These are phyloP conservation scores for Glycine tomentella DNA, from an alignment of 306 rosid species.

Conservation along the genomic window DNA sequence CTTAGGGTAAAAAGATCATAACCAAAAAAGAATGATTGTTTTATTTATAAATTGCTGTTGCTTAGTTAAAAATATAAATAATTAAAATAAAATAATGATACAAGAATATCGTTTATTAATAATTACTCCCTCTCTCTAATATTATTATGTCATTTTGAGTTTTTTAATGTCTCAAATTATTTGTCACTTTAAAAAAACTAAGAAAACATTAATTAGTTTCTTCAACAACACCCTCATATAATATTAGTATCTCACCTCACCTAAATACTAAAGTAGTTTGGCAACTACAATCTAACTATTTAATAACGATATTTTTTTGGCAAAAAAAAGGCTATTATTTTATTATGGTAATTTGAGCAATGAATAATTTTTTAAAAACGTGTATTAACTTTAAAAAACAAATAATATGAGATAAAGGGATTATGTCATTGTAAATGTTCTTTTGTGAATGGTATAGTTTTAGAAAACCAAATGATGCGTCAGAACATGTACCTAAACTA, in stretches of 20 bases:
- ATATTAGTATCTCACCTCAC: neutral
- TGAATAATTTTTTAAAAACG: neutral
- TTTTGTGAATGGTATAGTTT: neutral
- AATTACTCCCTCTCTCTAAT: neutral
- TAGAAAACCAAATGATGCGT: conserved; percentile 13
- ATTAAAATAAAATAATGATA: neutral
- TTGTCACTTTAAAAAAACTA: neutral
- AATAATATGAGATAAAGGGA: neutral
- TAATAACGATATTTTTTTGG: neutral
- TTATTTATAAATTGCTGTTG: conserved; percentile 10
- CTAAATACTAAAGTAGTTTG: neutral
- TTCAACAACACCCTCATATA: no score
- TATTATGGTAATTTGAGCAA: neutral
- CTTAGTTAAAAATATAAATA: conserved; percentile 1
- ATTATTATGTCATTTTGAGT: neutral
- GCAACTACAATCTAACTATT: neutral
- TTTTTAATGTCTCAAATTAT: neutral
- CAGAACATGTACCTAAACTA: neutral
- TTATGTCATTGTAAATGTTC: neutral
- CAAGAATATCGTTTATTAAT: neutral
- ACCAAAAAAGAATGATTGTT: neutral
- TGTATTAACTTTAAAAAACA: neutral
- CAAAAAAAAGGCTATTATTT: neutral
- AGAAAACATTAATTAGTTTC: neutral
- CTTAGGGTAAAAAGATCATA: conserved; percentile 16